Base-by-base conservation (phyloP, 1,284 basidiomycete genomes). In the Irpex sp. region DNA sequence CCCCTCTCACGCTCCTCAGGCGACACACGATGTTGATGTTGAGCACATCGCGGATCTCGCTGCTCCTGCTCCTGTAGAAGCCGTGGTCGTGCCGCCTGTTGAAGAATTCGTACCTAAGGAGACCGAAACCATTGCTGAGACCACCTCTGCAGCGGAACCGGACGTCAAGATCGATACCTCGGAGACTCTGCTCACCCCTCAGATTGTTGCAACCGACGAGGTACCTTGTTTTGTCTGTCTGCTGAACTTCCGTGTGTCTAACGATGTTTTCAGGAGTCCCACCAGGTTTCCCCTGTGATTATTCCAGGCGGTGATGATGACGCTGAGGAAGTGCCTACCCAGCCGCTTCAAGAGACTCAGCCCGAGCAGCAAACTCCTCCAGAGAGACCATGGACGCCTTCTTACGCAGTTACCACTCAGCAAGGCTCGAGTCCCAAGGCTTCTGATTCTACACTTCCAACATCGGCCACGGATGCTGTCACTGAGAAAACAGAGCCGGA, bases 1-100 rank as follows among this genome's bases (percentile, higher is more conserved):
- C 56, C 63, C 63, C 13, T 38, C 68, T 62, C 68, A 40, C 52
- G 64, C 55, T 44, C 69, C 71, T n/a, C 63, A 68, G 17, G 64
- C 68, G 13, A 65, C 65, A 17, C 55, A 64, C 1, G 66, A 71
- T 44, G 66, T 58, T 9, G 70, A 72, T 26, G 68, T 73, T 3
- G 66, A 66, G 9, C 67, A 67, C 47, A 64, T 70, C 49, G 68
- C 69, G 60, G 49, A 65, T 3, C 31, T 69, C 26, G 64, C 68
- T 31, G 62, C 66, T 40, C 64, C 62, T 2, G 59, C 57, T 6
- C 62, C 60, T 3, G 62, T 57, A 0, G 58, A 21, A 21, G 65
- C 59, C 21, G 47, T 48, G 11, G 62, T 61, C n/a, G 57, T 51
- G 1, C 47, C 52, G 5, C 51, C 65, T 21, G 58, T 59, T 19